A percentile compares a stretch with the other conserved stretches of the same genome.
These are phyloP conservation scores for Nidula niveotomentosa DNA, from an alignment of 1,284 basidiomycete genomes.

Conservation along the genomic window DNA sequence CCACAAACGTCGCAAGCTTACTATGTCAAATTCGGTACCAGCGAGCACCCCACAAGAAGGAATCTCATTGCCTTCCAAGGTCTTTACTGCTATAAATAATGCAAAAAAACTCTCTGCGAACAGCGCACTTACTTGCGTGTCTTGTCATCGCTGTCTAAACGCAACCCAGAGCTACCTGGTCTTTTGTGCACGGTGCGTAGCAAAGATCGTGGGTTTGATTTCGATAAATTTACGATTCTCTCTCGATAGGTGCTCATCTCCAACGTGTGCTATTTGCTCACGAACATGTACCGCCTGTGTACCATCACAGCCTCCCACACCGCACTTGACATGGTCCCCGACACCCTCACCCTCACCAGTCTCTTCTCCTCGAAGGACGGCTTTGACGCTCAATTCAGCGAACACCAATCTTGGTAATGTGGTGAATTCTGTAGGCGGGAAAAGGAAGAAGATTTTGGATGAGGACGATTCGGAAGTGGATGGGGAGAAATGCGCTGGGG, in stretches of 20 bases:
- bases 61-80: neutral
- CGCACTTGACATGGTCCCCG: constrained; percentile 29
- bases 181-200: constrained; percentile 15
- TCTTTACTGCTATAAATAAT: neutral
- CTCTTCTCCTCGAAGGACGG: constrained; percentile 20
- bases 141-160: constrained; percentile 26
- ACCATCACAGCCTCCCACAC: constrained; percentile 29
- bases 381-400: constrained; percentile 20
- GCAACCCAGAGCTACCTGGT: constrained; percentile 9
- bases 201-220: neutral
- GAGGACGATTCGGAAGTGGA: constrained; percentile 11
- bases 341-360: constrained; percentile 18
- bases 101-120: neutral
- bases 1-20: constrained; percentile 1
- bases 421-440: constrained; percentile 10
- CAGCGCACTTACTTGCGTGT: constrained; percentile 13
- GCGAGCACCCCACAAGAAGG: neutral
- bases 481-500: constrained; percentile 5
- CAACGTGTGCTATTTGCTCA: constrained; percentile 30
- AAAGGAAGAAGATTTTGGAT: constrained; percentile 23
- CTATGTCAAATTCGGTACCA: neutral
- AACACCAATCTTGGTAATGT: constrained; percentile 20
- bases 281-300: constrained; percentile 27
- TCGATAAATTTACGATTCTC: neutral
- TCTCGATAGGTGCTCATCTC: constrained; percentile 22